Conservation (phyloP, 495 filamentous ascomycete genomes). For the Oleoguttula mirabilis region DNA sequence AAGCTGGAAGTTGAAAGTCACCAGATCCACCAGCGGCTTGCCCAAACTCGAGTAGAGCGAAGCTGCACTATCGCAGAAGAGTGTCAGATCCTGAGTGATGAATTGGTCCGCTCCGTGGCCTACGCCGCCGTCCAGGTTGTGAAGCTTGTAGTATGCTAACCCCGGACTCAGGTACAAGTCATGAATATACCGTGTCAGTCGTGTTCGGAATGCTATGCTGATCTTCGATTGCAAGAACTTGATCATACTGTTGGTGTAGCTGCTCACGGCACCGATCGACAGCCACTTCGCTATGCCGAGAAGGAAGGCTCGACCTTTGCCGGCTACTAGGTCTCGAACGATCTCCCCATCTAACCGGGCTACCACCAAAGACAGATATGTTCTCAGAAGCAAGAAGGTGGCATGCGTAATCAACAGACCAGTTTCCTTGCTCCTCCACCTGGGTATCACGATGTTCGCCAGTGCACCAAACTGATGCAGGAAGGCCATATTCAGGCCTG, state of each 20-base stretch:
- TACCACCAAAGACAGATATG: constrained; percentile 86
- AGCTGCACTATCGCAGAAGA: constrained; percentile 90
- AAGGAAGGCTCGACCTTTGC: constrained; percentile 76
- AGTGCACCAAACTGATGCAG: constrained; percentile 92
- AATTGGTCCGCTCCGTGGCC: constrained; percentile 91
- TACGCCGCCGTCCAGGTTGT: constrained; percentile 86
- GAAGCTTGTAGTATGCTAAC: constrained; percentile 90
- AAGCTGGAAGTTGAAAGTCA: constrained; percentile 94
- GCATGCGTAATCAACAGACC: constrained; percentile 78
- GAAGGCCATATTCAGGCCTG: constrained; percentile 94
- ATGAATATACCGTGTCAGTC: constrained; percentile 92
- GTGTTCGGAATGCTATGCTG: constrained; percentile 93
- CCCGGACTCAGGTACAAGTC: constrained; percentile 91
- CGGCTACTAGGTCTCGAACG: constrained; percentile 87
- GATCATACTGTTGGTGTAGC: constrained; percentile 93
- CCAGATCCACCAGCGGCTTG: constrained; percentile 89
- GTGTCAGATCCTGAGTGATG: constrained; percentile 91
- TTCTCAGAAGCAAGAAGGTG: constrained; percentile 76
- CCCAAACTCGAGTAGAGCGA: constrained; percentile 89
- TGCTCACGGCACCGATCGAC: constrained; percentile 60
- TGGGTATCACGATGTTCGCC: constrained; percentile 91
- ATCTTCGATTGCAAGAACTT: constrained; percentile 97
- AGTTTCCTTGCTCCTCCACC: constrained; percentile 90
- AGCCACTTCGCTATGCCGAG: constrained; percentile 84
- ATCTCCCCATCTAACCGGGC: constrained; percentile 92